These are phyloP conservation scores for Monosiga brevicollis DNA, from an alignment of 78 protist species.

Conservation along the genomic window DNA sequence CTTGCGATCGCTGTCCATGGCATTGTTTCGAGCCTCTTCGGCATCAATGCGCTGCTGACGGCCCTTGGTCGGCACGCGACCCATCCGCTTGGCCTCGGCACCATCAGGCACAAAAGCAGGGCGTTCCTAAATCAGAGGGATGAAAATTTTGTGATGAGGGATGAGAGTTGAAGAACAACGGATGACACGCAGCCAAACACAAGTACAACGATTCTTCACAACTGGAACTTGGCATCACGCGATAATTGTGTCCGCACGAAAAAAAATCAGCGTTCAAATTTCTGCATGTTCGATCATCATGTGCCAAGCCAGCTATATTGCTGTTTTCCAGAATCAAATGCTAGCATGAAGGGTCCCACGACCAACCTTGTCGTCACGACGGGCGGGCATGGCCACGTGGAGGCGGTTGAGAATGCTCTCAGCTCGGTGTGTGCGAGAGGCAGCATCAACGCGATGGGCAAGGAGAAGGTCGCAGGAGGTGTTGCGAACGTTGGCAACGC, in stretches of 20 bases:
- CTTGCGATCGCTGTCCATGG: background rate
- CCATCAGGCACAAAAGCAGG: slow-evolving; percentile 21
- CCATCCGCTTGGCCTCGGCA: background rate
- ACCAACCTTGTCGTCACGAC: slow-evolving; percentile 50
- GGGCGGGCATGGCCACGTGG: slow-evolving; percentile 72
- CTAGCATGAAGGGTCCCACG: background rate
- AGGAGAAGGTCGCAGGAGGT: slow-evolving; percentile 85
- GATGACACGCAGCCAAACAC: no score
- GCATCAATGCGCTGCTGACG: background rate
- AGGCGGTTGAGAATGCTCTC: slow-evolving; percentile 40
- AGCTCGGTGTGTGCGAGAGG: slow-evolving; percentile 12
- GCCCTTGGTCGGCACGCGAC: background rate
- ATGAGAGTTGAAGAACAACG: no score
- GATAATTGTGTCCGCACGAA: no score
- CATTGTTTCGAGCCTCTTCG: background rate
- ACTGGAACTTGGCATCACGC: no score
- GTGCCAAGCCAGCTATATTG: no score
- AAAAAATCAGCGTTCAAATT: no score
- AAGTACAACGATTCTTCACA: no score
- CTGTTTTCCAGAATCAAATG: no score
- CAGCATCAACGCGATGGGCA: slow-evolving; percentile 61
- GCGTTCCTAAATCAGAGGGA: background rate
- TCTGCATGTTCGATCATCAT: no score
- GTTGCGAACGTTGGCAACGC: slow-evolving; percentile 69
- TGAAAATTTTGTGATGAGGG: no score